Evolutionary conservation across 805 yeast species (phyloP), one percentile per base, ranked within the genome.

Genomic region (Millerago galiae): DNA sequence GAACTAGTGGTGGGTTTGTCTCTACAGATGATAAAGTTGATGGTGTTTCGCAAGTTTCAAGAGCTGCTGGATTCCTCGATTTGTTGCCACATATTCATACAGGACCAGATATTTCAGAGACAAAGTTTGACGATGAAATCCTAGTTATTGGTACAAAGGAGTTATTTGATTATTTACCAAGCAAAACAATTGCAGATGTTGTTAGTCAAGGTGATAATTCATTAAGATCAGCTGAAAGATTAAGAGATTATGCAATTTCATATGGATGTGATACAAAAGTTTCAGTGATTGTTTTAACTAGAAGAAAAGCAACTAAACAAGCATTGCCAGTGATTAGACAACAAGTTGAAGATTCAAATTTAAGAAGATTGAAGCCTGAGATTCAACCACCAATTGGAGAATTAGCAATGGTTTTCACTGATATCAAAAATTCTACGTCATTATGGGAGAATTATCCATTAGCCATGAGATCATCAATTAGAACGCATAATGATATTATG

Each of bases 391-490:
- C 99, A 2, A 81, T 82, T 6, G 98, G 98, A 2, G 89, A 88
- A 39, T 68, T 93, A 38, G 96, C 99, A 0, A 82, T 93, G 77
- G 97, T 91, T 1, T 93, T 93, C 64, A 93, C 99, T 0, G 99
- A 93, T 75, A 93, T 93, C 53, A 89, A 91, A 55, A 90, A 85
- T 59, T 90, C 98, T 1, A 93, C 99, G 0, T 66, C 82, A 39
- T 65, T 93, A 41, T 93, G 99, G 99, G 99, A 93, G 56, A 70
- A 86, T 8, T 83, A 79, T 56, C 96, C 97, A 2, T 77, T 79
- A 40, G 95, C 96, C 0, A 93, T 93, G 99, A 72, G 97, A 61
- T 82, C 96, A 2, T 98, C 99, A 0, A 93, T 93, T 57, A 88
- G 89, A 63, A 83, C 87, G 4, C 99, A 93, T 63, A 93, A 93